phyloP scores from a whole-genome alignment of 768 basidiomycete species.

The Dacryopinax spathularia region DNA sequence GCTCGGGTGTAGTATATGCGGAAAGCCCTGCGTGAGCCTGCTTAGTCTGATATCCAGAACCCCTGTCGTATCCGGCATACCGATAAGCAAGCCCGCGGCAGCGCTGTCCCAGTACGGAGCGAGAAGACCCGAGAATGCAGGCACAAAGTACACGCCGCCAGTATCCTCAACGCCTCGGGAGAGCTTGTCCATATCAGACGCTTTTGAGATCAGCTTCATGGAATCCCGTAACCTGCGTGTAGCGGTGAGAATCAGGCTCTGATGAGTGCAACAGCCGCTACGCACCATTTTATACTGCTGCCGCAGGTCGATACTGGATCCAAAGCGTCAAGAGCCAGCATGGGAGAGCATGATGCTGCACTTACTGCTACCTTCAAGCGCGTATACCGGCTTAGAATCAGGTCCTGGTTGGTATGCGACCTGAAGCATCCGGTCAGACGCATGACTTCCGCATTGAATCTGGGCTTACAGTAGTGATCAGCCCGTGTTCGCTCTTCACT shows the following conservation, averaged over 20 bases:
- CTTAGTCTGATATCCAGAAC: not conserved
- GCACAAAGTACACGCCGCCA: slow-evolving; percentile 91
- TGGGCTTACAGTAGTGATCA: slow-evolving; percentile 64
- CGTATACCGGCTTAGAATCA: slow-evolving; percentile 67
- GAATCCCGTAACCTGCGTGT: slow-evolving; percentile 69
- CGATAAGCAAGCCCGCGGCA: slow-evolving; percentile 76
- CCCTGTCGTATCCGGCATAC: slow-evolving; percentile 23
- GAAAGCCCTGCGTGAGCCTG: slow-evolving; percentile 41
- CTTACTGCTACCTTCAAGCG: slow-evolving; percentile 86
- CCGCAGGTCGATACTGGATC: slow-evolving; percentile 30
- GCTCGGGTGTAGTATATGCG: slow-evolving; percentile 77
- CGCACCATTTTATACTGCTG: slow-evolving; percentile 79
- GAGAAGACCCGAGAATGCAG: slow-evolving; percentile 87
- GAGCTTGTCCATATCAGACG: slow-evolving; percentile 71
- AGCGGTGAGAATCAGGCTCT: not conserved
- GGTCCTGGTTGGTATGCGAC: slow-evolving; percentile 83
- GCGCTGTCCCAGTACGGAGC: slow-evolving; percentile 97
- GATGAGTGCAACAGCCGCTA: not conserved
- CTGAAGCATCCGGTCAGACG: slow-evolving; percentile 26
- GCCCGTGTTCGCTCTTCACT: slow-evolving; percentile 70
- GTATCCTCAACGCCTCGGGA: slow-evolving; percentile 62
- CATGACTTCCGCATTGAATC: not conserved
- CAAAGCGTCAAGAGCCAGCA: not conserved
- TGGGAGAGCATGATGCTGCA: slow-evolving; percentile 7
- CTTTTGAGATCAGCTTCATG: slow-evolving; percentile 64